Percentiles rank a stretch among this genome's conserved stretches.
These are phyloP conservation scores for Pichia deserticola DNA, from an alignment of 805 yeast genomes.

Conservation along the genomic window DNA sequence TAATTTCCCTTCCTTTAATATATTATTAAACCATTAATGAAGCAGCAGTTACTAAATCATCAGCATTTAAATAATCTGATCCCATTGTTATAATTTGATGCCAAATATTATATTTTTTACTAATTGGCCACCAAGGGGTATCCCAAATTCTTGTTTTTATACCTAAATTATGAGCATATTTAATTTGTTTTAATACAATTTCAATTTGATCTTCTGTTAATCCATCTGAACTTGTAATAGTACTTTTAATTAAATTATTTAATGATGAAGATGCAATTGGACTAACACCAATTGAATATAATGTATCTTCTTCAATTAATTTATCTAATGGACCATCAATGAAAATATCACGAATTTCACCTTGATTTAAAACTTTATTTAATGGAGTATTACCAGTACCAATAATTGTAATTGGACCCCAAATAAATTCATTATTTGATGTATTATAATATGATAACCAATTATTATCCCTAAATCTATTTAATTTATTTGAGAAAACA, in stretches of 20 bases:
- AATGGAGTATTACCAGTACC: conserved; percentile 61
- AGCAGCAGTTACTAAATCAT: conserved; percentile 36
- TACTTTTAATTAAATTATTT: conserved; percentile 18
- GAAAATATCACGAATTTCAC: conserved; percentile 32
- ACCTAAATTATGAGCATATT: conserved; percentile 41
- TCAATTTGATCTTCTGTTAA: conserved; percentile 29
- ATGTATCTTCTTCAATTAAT: conserved; percentile 6
- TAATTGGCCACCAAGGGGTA: conserved; percentile 58
- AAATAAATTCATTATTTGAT: conserved; percentile 24
- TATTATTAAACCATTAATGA: not conserved
- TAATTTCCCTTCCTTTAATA: not conserved
- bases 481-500: conserved; percentile 36
- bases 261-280: conserved; percentile 33
- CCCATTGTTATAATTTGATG: conserved; percentile 38
- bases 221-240: conserved; percentile 18
- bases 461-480: conserved; percentile 38
- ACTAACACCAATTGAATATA: conserved; percentile 12
- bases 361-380: conserved; percentile 25
- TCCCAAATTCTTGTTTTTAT: conserved; percentile 65
- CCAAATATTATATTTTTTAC: conserved; percentile 40
- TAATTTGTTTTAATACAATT: conserved; percentile 24
- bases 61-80: conserved; percentile 55
- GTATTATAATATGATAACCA: conserved; percentile 46
- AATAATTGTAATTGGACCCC: conserved; percentile 55
- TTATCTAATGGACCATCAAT: conserved; percentile 45